Evolutionary conservation across 371 early-diverging fungal genomes (phyloP), one percentile per base, ranked within the genome.

Genomic region (Chytridiales sp.): DNA sequence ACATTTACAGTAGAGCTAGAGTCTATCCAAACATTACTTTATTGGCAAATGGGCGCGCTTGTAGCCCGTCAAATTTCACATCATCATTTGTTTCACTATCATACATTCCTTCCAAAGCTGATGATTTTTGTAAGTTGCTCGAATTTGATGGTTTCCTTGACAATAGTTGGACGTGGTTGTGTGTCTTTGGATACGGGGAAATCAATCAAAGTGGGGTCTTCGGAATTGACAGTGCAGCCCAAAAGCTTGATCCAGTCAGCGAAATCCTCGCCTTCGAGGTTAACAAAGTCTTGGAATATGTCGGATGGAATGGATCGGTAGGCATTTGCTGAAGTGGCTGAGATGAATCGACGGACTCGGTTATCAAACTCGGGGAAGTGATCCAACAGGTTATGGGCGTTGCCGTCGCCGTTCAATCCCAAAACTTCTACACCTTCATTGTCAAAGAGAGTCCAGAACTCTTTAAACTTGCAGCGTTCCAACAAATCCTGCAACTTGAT

Each of bases 81-180:
- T n/a, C n/a, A n/a, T n/a, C n/a, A n/a, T n/a, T n/a, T n/a, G n/a
- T n/a, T n/a, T n/a, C 46, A 46, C n/a, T 26, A n/a, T 2, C 22
- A 19, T 46, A 19, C 46, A 1, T 11, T 22, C 15, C 46, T 46
- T n/a, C n/a, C 3, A 50, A 53, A 58, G 9, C 72, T 72, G 35
- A 76, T 66, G 42, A 76, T 65, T 64, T 72, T 68, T 8, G 71
- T 68, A 26, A 76, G 61, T 47, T 69, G 88, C 64, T 89, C 92
- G 75, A 93, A 93, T 68, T 85, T 86, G 77, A 93, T 86, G 68
- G 79, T 87, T 69, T 94, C 95, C 70, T 85, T 85, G 59, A 92
- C 86, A 35, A 92, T 87, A 0, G 85, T 82, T 4, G 90, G 81
- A 80, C 88, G 89, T 57, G 88, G 87, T 68, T 87, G 83, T 66